A percentile compares a stretch with the other conserved stretches of the same genome.
These are phyloP conservation scores for Fonsecaea erecta DNA, from an alignment of 2,329 filamentous ascomycete genomes.

Conservation along the genomic window DNA sequence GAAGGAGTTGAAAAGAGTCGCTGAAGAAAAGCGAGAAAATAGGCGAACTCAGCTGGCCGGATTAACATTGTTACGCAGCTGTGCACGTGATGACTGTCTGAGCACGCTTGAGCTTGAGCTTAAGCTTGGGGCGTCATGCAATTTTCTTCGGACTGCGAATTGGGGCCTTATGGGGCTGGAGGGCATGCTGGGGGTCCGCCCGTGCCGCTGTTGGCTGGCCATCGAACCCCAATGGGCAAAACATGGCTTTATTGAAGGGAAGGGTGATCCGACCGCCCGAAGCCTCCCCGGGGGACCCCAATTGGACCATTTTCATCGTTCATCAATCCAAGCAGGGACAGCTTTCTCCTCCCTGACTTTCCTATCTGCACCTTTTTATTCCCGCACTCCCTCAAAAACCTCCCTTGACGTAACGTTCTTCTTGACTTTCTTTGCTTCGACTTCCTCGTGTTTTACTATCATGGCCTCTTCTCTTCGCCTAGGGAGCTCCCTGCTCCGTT, in stretches of 20 bases:
- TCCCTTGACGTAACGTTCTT: slow-evolving; percentile 27
- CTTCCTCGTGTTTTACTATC: slow-evolving; percentile 46
- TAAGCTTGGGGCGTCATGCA: not conserved
- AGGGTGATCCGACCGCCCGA: not conserved
- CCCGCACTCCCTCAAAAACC: slow-evolving; percentile 17
- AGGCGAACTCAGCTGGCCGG: not conserved
- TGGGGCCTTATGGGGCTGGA: not conserved
- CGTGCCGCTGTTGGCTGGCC: slow-evolving; percentile 18
- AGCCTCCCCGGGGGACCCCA: slow-evolving; percentile 9
- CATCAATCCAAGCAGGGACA: slow-evolving; percentile 11
- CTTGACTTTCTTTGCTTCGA: slow-evolving; percentile 17
- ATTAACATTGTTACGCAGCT: not conserved
- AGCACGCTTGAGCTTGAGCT: too few species aligned
- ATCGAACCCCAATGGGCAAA: slow-evolving; percentile 17
- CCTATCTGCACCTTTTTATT: slow-evolving; percentile 26
- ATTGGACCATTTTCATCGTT: slow-evolving; percentile 14
- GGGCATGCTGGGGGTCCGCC: not conserved
- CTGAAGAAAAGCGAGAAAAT: slow-evolving; percentile 14
- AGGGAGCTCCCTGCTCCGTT: slow-evolving; percentile 79
- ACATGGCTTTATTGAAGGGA: not conserved
- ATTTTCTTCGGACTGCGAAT: slow-evolving; percentile 14
- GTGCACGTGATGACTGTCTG: not conserved
- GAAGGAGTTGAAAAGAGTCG: slow-evolving; percentile 18
- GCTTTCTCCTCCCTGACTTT: slow-evolving; percentile 21
- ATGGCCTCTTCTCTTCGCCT: slow-evolving; percentile 87